Evolutionary conservation across 257 asterid genomes (phyloP).

Genomic region (Henckelia pumila): DNA sequence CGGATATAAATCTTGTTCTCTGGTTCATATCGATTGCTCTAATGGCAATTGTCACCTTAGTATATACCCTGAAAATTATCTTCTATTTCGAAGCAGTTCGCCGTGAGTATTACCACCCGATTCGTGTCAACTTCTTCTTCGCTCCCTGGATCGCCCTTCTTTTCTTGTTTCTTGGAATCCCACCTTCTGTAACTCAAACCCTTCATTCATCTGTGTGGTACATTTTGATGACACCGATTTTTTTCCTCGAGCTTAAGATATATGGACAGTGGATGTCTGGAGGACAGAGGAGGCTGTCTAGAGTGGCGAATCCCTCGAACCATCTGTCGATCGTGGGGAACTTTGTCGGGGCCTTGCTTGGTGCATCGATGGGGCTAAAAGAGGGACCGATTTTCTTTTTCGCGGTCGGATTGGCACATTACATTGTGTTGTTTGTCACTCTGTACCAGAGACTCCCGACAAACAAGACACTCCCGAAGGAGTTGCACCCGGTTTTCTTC

Average conservation of each 20-base stretch:
- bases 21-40: constrained; percentile 69
- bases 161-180: constrained; percentile 63
- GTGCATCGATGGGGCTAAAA: constrained; percentile 79
- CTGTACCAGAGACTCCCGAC: constrained; percentile 94
- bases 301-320: constrained; percentile 88
- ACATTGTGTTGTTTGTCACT: constrained; percentile 72
- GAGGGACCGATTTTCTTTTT: constrained; percentile 91
- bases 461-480: constrained; percentile 83
- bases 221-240: constrained; percentile 68
- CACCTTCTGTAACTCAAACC: constrained; percentile 40
- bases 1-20: constrained; percentile 47
- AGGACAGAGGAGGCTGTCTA: constrained; percentile 78
- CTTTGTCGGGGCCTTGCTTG: constrained; percentile 85
- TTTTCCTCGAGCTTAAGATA: constrained; percentile 66
- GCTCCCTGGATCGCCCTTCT: constrained; percentile 82
- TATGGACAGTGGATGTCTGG: constrained; percentile 99
- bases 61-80: constrained; percentile 56
- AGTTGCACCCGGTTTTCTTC: constrained; percentile 91
- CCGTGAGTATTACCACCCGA: constrained; percentile 85
- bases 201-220: constrained; percentile 59
- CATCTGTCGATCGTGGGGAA: constrained; percentile 79
- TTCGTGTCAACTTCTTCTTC: constrained; percentile 89
- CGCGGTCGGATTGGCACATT: constrained; percentile 93
- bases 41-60: constrained; percentile 29
- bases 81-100: constrained; percentile 95